phyloP scores from a whole-genome alignment of 805 yeast species.

The Peterozyma xylosa region DNA sequence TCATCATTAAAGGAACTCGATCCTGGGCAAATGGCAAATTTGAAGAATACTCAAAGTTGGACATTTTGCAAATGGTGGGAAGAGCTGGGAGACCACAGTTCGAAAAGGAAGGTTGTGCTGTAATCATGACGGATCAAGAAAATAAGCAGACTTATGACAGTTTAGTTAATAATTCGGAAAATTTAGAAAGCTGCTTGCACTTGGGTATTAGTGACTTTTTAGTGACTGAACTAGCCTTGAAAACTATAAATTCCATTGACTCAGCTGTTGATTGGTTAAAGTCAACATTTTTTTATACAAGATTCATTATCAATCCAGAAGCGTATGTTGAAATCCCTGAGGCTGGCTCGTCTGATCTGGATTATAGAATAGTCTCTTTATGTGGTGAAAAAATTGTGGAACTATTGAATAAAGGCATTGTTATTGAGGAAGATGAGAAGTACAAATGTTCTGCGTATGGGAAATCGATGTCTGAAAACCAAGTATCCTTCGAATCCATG shows the following conservation, averaged over 20 bases:
- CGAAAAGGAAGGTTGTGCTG: slow-evolving; percentile 42
- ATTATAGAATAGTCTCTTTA: slow-evolving; percentile 23
- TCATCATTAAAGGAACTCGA: slow-evolving; percentile 55
- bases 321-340: slow-evolving; percentile 26
- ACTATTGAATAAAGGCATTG: slow-evolving; percentile 23
- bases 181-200: slow-evolving; percentile 40
- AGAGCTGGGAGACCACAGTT: slow-evolving; percentile 59
- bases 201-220: slow-evolving; percentile 29
- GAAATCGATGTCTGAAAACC: slow-evolving; percentile 39
- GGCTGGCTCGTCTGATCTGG: slow-evolving; percentile 14
- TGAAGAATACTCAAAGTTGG: slow-evolving; percentile 47
- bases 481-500: slow-evolving; percentile 36
- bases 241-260: slow-evolving; percentile 26
- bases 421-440: slow-evolving; percentile 11
- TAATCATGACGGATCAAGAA: slow-evolving; percentile 35
- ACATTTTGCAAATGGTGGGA: slow-evolving; percentile 57
- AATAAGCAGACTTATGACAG: slow-evolving; percentile 30
- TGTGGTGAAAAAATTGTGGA: slow-evolving; percentile 24
- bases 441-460: slow-evolving; percentile 34
- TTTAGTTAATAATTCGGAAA: slow-evolving; percentile 32
- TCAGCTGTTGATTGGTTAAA: slow-evolving; percentile 39
- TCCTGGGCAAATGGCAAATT: slow-evolving; percentile 44
- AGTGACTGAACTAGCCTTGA: slow-evolving; percentile 35
- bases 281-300: slow-evolving; percentile 41
- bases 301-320: slow-evolving; percentile 30